A percentile compares a stretch with the other conserved stretches of the same genome.
phyloP scores from a whole-genome alignment of 2,329 filamentous ascomycete genomes.

The Aschersonia sp. region DNA sequence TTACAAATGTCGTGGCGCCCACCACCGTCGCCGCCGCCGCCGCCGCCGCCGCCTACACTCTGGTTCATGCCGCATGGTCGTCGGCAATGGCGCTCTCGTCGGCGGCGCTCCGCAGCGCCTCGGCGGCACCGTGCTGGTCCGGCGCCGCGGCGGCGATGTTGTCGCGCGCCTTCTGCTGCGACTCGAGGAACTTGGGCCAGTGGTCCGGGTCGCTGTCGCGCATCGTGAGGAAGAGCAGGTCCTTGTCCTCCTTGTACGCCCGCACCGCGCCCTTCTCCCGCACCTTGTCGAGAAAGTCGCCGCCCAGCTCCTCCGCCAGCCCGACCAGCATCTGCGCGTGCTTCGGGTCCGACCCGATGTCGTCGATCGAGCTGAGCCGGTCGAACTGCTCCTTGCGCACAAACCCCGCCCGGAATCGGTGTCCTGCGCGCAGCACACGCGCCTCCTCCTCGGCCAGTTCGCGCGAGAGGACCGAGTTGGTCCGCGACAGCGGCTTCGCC shows the following conservation, averaged over 20 bases:
- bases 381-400: constrained; percentile 36
- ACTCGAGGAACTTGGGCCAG: constrained; percentile 47
- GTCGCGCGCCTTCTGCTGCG: constrained; percentile 42
- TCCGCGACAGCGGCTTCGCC: constrained; percentile 28
- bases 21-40: no score
- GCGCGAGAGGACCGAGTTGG: constrained; percentile 38
- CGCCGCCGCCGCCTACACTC: neutral
- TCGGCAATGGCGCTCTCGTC: constrained; percentile 29
- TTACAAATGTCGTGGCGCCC: neutral
- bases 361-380: constrained; percentile 31
- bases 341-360: constrained; percentile 33
- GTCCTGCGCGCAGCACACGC: constrained; percentile 37
- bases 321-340: constrained; percentile 40
- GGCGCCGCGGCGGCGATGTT: constrained; percentile 26
- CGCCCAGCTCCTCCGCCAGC: constrained; percentile 47
- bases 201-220: constrained; percentile 50
- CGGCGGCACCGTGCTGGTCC: constrained; percentile 11
- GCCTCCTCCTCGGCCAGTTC: constrained; percentile 43
- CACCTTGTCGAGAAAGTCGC: constrained; percentile 41
- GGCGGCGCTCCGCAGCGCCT: constrained; percentile 2
- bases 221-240: constrained; percentile 31
- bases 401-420: constrained; percentile 39
- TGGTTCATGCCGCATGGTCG: neutral
- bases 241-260: constrained; percentile 44
- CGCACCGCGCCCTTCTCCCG: constrained; percentile 43